Conservation (phyloP, 305 asterid genomes). For the Ilex paraguariensis region DNA sequence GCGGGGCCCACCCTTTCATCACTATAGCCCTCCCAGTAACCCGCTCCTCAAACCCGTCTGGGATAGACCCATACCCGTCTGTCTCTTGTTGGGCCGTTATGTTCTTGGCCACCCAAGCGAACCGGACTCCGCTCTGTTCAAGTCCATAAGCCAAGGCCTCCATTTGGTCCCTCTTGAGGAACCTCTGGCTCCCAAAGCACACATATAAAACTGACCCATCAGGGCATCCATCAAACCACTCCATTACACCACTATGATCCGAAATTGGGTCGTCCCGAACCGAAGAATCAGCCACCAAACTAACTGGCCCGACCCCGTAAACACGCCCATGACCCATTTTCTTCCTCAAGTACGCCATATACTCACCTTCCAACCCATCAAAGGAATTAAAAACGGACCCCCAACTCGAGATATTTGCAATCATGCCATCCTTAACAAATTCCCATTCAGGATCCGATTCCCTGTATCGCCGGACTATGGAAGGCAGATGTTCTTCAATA, state of each 20-base stretch:
- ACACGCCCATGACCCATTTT: conserved; percentile 30
- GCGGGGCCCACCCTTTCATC: conserved; percentile 71
- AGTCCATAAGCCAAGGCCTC: conserved; percentile 60
- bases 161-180: conserved; percentile 45
- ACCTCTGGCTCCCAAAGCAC: conserved; percentile 64
- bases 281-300: conserved; percentile 16
- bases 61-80: conserved; percentile 42
- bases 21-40: conserved; percentile 39
- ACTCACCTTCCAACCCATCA: conserved; percentile 37
- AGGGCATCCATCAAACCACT: conserved; percentile 50
- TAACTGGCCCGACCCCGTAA: conserved; percentile 41
- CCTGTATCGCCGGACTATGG: conserved; percentile 38
- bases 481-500: conserved; percentile 35
- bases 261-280: not conserved
- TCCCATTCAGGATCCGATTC: conserved; percentile 19
- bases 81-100: conserved; percentile 37
- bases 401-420: conserved; percentile 40
- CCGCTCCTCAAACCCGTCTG: conserved; percentile 42
- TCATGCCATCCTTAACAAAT: conserved; percentile 22
- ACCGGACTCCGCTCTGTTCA: conserved; percentile 49
- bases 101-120: conserved; percentile 45
- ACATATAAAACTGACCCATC: conserved; percentile 55
- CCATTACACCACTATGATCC: conserved; percentile 8
- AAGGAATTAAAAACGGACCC: conserved; percentile 37
- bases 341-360: conserved; percentile 24